Conservation (phyloP, 306 rosid genomes). For the Fragaria iinumae region DNA sequence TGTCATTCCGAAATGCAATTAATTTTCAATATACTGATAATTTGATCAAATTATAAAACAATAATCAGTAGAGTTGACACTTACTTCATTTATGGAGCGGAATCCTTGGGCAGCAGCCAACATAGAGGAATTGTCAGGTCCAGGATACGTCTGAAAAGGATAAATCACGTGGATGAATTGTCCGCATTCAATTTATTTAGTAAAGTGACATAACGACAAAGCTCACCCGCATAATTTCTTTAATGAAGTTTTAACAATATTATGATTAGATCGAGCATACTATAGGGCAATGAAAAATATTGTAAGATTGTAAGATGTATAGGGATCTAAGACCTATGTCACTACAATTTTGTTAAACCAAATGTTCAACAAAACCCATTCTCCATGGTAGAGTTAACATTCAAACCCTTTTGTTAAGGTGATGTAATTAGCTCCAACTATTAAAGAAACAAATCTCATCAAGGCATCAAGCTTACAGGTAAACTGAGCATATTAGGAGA, state of each 20-base stretch:
- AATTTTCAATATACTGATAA: not conserved
- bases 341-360: not conserved
- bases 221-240: not conserved
- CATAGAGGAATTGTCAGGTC: constrained; percentile 61
- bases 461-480: constrained; percentile 53
- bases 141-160: constrained; percentile 66
- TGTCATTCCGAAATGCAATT: not conserved
- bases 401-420: not conserved
- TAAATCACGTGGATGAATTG: constrained; percentile 17
- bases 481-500: constrained; percentile 61
- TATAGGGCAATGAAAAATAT: not conserved
- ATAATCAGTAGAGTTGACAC: constrained; percentile 18
- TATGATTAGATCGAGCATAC: constrained; percentile 6
- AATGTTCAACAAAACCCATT: not conserved
- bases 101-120: constrained; percentile 67
- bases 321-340: not conserved
- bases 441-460: constrained; percentile 24
- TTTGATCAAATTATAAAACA: not conserved
- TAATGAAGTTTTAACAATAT: not conserved
- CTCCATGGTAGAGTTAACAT: not conserved
- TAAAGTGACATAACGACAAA: not conserved
- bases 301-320: not conserved
- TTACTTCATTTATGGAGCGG: constrained; percentile 62
- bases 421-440: not conserved
- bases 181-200: constrained; percentile 1